Base-by-base conservation (phyloP, 257 asterid genomes). In the Primulina eburnea region DNA sequence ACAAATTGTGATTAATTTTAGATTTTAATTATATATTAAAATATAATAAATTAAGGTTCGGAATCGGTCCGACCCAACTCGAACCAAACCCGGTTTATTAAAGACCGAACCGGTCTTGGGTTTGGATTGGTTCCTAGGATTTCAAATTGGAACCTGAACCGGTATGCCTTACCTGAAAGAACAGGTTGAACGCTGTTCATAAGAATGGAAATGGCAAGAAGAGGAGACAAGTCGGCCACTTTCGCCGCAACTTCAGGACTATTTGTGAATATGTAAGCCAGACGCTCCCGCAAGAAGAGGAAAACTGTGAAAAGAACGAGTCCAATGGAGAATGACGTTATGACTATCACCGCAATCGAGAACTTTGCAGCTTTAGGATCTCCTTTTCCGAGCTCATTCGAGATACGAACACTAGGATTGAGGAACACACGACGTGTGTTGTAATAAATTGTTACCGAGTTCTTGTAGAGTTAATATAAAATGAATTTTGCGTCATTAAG, bases 341-440 rank as follows among this genome's bases (percentile, higher is more conserved):
- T 30, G 29, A 82, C 90, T 17, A 83, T 69, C 38, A 80, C 60
- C 61, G 62, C 4, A 32, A 89, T 72, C 2, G 92, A 76, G 56
- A 89, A 87, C 69, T 75, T 89, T 32, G 92, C 94, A n/a, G 86
- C 84, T 63, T 47, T 85, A 2, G 92, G 33, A 64, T 83, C 82
- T n/a, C 94, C 96, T 20, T 76, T 87, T 38, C 96, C 96, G 28
- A 89, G 87, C 80, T 89, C 96, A 70, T 89, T 89, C 4, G 92
- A 53, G 2, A 87, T 87, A 16, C 96, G 88, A 20, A 89, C 96
- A 34, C 96, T 87, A 55, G 37, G 63, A 63, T 33, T 20, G 34
- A 18, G 30, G 60, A 5, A 52, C 17, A n/a, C 6, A 2, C 38
- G 63, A 47, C 18, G 30, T 5, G 8, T 21, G 24, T 21, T 21